Percentiles rank a stretch among this genome's conserved stretches.
These are phyloP conservation scores for Russula abietina DNA, from an alignment of 768 basidiomycete species.

Conservation along the genomic window DNA sequence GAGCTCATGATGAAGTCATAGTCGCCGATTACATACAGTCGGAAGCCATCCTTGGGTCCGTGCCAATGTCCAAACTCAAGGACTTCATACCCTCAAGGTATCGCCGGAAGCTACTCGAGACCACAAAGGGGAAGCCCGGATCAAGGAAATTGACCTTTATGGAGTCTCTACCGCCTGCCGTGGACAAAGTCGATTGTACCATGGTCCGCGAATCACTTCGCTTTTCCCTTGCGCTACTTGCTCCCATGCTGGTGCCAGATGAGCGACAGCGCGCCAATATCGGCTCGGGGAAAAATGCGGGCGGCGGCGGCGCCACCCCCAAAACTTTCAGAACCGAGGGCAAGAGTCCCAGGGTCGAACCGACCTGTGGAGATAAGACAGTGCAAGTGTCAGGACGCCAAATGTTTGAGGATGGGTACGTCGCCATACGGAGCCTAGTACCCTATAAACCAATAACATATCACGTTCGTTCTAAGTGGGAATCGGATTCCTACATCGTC, in stretches of 20 bases:
- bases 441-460: neutral
- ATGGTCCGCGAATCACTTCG: neutral
- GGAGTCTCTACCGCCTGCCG: neutral
- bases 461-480: neutral
- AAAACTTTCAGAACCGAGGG: neutral
- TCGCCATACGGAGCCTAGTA: neutral
- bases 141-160: neutral
- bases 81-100: neutral
- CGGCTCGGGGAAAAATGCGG: neutral
- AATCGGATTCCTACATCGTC: too few relatives aligned
- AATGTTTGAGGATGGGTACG: neutral
- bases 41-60: neutral
- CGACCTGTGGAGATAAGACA: neutral
- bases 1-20: neutral
- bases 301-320: too few relatives aligned
- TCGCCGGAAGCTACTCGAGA: neutral
- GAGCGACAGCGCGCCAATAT: neutral
- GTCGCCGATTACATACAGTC: neutral
- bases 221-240: constrained; percentile 2
- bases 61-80: neutral
- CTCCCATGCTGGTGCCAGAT: neutral
- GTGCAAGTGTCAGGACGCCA: too few relatives aligned
- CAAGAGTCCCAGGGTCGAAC: neutral
- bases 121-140: neutral
- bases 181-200: neutral